phyloP scores from a whole-genome alignment of 2,329 filamentous ascomycete genomes.

The Juglanconis juglandina region DNA sequence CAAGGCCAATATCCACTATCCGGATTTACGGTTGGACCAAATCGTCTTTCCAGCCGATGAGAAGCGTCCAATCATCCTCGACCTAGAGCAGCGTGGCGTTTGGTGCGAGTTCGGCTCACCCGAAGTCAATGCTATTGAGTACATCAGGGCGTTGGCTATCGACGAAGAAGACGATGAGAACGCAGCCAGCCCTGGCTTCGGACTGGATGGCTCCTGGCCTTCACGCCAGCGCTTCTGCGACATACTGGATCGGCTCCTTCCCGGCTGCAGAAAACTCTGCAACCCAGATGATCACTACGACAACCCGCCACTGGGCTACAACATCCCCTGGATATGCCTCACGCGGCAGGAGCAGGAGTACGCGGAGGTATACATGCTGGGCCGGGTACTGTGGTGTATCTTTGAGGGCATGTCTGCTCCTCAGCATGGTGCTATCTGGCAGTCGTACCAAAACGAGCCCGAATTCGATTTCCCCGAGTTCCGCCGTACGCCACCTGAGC shows the following conservation, averaged over 20 bases:
- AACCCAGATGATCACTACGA: constrained; percentile 42
- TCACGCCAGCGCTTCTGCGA: constrained; percentile 35
- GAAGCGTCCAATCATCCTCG: constrained; percentile 52
- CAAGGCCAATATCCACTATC: constrained; percentile 48
- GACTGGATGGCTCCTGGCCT: constrained; percentile 28
- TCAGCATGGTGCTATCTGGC: constrained; percentile 54
- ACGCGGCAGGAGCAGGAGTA: constrained; percentile 49
- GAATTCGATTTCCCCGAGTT: constrained; percentile 55
- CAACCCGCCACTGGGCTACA: constrained; percentile 50
- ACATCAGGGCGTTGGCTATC: constrained; percentile 50
- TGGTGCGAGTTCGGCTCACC: constrained; percentile 61
- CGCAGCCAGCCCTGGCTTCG: constrained; percentile 23
- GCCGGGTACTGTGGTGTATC: constrained; percentile 59
- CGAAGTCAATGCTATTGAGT: constrained; percentile 58
- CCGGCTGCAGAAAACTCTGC: constrained; percentile 41
- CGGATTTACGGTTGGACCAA: constrained; percentile 59
- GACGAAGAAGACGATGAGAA: constrained; percentile 37
- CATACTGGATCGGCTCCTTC: constrained; percentile 42
- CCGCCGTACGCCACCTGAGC: constrained; percentile 40
- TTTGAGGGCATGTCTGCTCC: constrained; percentile 59
- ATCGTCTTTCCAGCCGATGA: constrained; percentile 46
- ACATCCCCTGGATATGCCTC: constrained; percentile 55
- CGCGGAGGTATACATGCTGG: constrained; percentile 61
- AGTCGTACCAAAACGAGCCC: constrained; percentile 56
- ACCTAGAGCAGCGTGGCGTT: constrained; percentile 61